Conservation (phyloP, 202 grass and related monocot species). For the Cymbopogon flexuosus region DNA sequence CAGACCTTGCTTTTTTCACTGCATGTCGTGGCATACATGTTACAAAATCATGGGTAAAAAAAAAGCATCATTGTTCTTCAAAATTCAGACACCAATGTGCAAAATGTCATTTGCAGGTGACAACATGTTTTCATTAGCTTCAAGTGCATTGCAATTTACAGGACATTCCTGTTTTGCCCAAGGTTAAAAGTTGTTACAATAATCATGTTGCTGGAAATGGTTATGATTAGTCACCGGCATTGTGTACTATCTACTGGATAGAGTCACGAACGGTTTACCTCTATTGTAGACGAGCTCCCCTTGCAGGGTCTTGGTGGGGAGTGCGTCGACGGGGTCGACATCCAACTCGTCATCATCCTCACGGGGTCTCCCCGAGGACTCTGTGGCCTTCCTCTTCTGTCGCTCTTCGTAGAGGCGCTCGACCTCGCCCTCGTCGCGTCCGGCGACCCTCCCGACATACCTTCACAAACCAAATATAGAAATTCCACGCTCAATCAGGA, state of each 20-base stretch:
- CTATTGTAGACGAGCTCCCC: slow-evolving; percentile 70
- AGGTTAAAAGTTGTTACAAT: not conserved
- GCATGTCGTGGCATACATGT: slow-evolving; percentile 8
- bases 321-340: slow-evolving; percentile 75
- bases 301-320: slow-evolving; percentile 73
- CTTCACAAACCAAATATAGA: slow-evolving; percentile 28
- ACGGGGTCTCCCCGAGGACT: slow-evolving; percentile 18
- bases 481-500: not conserved
- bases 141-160: not conserved
- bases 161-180: not conserved
- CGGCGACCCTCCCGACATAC: slow-evolving; percentile 52
- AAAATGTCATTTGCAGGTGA: not conserved
- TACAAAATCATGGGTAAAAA: not conserved
- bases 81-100: not conserved
- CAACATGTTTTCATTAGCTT: not conserved
- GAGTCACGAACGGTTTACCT: slow-evolving; percentile 27
- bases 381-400: slow-evolving; percentile 41
- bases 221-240: not conserved
- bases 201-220: not conserved
- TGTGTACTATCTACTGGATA: not conserved
- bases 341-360: slow-evolving; percentile 38
- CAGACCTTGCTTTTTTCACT: slow-evolving; percentile 58
- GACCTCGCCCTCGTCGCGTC: slow-evolving; percentile 59
- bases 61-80: not conserved
- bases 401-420: slow-evolving; percentile 81